Evolutionary conservation across 2,329 filamentous ascomycete genomes (phyloP), one percentile per base, ranked within the genome.

Genomic region (Ophiobolus disseminans): DNA sequence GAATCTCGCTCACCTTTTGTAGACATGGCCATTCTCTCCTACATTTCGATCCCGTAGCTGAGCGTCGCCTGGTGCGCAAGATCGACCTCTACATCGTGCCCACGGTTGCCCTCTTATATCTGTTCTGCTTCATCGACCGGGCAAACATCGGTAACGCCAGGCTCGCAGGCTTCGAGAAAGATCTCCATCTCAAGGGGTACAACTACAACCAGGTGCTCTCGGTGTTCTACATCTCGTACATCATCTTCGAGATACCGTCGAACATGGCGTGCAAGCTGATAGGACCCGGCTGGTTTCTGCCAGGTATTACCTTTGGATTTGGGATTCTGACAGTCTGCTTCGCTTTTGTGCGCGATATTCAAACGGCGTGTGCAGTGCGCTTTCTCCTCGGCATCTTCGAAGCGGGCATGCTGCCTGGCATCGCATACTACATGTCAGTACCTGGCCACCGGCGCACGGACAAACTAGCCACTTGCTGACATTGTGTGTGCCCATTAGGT

Each of bases 111-210:
- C 41, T 88, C 0, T 70, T 89, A 1, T 89, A 88, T 57, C 76
- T 88, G 0, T 86, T 88, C 56, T 88, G 85, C 70, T 88, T 88
- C 68, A 87, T 89, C 50, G 86, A 88, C 57, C 79, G 86, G 10
- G 82, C 85, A 16, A 89, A 88, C 52, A 86, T 89, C 25, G 86
- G 86, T 86, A 89, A 88, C 62, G 86, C 85, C 2, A 80, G 78
- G 50, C 75, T 88, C n/a, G 85, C 84, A 3, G 84, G 84, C 0
- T 74, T 89, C 21, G 82, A 86, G 39, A 75, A 73, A 21, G 86
- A 88, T 42, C 78, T 90, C 0, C 63, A 73, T 0, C 70, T 90
- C 38, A 64, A 66, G 13, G 80, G 80, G 16, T 83, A 86, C 63
- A 85, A 88, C 63, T 89, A 88, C 73, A 90, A 90, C 63, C 73